Conservation (phyloP, 352 stramenopile genomes). For the Pythium rhizo-oryzae region DNA sequence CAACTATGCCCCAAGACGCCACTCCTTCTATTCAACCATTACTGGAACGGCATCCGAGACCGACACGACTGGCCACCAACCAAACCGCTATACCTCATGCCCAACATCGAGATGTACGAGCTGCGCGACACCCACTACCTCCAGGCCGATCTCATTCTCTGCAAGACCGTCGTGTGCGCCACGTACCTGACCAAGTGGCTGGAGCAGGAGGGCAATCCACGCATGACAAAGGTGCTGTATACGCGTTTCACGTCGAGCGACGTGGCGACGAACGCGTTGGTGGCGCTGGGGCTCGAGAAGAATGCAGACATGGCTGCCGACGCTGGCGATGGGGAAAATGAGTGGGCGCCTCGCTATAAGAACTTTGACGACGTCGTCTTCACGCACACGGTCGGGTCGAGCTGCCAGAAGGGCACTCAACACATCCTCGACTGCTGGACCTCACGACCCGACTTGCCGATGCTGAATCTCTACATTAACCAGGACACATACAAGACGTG, state of each 20-base stretch:
- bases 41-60: constrained; percentile 30
- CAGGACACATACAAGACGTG: constrained; percentile 31
- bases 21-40: constrained; percentile 43
- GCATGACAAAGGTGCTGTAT: constrained; percentile 51
- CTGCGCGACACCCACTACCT: constrained; percentile 39
- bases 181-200: constrained; percentile 55
- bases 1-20: constrained; percentile 40
- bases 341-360: constrained; percentile 3
- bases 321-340: constrained; percentile 2
- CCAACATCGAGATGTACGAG: constrained; percentile 54
- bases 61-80: constrained; percentile 23
- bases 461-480: constrained; percentile 54
- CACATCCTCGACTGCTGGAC: constrained; percentile 58
- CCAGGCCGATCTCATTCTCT: constrained; percentile 53
- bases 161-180: constrained; percentile 55
- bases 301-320: no score
- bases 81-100: constrained; percentile 35
- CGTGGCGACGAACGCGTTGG: constrained; percentile 29
- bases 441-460: constrained; percentile 42
- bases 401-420: constrained; percentile 47
- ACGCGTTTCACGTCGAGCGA: constrained; percentile 64
- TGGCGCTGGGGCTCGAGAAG: background rate
- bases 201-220: constrained; percentile 55
- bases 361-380: constrained; percentile 55
- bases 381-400: constrained; percentile 43